Conservation (phyloP, 2,329 filamentous ascomycete species). For the Aureobasidium zeae region DNA sequence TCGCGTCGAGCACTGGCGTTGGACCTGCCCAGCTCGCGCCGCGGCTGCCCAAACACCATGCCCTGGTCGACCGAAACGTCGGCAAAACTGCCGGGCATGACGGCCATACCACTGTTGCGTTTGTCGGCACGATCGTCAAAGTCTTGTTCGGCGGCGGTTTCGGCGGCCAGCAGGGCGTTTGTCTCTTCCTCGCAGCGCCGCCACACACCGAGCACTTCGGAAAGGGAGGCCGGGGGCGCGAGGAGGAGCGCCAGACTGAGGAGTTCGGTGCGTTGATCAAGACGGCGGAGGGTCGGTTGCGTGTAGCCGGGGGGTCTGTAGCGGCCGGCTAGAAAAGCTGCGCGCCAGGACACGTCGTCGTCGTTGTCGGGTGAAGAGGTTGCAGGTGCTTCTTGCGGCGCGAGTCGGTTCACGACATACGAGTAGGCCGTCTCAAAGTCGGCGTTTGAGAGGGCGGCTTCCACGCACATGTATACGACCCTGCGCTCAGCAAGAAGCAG, state of each 20-base stretch:
- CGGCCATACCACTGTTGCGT: constrained; percentile 23
- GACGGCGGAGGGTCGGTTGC: constrained; percentile 54
- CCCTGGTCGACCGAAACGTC: constrained; percentile 23
- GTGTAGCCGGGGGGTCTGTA: constrained; percentile 45
- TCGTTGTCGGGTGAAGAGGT: constrained; percentile 21
- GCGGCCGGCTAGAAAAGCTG: constrained; percentile 67
- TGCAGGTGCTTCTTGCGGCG: constrained; percentile 23
- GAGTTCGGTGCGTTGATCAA: constrained; percentile 75
- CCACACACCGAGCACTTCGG: constrained; percentile 67
- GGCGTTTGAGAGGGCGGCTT: constrained; percentile 64
- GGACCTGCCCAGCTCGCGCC: constrained; percentile 30
- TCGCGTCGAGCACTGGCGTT: constrained; percentile 21
- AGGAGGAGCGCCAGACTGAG: constrained; percentile 65
- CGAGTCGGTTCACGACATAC: constrained; percentile 63
- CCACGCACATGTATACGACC: constrained; percentile 71
- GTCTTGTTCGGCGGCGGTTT: constrained; percentile 58
- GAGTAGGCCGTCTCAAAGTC: constrained; percentile 83
- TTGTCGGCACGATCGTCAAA: constrained; percentile 60
- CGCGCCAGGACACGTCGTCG: constrained; percentile 69
- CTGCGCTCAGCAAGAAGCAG: constrained; percentile 48
- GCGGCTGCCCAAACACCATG: constrained; percentile 32
- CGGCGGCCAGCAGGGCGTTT: constrained; percentile 54
- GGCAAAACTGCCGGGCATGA: constrained; percentile 36
- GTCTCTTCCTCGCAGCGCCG: constrained; percentile 71
- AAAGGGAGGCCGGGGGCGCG: constrained; percentile 59